Evolutionary conservation across 257 asterid species (phyloP), one percentile per base, ranked within the genome.

Genomic region (Plantago ovata): DNA sequence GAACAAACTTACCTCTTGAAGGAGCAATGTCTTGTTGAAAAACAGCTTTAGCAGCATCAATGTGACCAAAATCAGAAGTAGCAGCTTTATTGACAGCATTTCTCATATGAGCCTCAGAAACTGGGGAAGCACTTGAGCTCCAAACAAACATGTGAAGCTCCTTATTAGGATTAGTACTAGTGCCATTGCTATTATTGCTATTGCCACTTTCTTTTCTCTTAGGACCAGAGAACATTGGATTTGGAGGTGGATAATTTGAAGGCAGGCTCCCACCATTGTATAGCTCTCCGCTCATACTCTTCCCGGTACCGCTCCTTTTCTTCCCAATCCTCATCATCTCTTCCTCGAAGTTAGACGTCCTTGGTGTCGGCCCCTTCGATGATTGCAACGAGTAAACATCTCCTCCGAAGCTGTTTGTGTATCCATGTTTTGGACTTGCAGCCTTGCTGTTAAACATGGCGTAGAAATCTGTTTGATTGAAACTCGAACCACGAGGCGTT

Each of bases 61-160:
- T 53, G 16, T 48, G 28, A 1, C 83, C 72, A 60, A 76, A 64
- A 53, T 83, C 89, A 19, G 73, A 56, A 0, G 93, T 72, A 9
- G 77, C 83, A 45, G 79, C 71, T 59, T 72, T 76, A 22, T 69
- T 78, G 0, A 81, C 76, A 0, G 83, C 85, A 9, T 81, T 70
- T 33, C 79, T 83, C 75, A 81, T 70, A 32, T 84, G 71, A 3
- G 80, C 94, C 43, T 87, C 96, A 0, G 98, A 87, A 3, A 83
- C 93, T 3, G 98, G 98, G 3, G 98, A 87, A 38, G 98, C 89
- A 61, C 94, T 87, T 42, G 95, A 91, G 55, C 96, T 91, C 96
- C 96, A 91, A 38, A 91, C 95, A 63, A 83, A 87, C 95, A 91
- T 87, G 47, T 91, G 95, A 23, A 87, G 85, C 62, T 91, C 95